Evolutionary conservation across 352 stramenopile genomes (phyloP).

Genomic region (Globisporangium yorkense): DNA sequence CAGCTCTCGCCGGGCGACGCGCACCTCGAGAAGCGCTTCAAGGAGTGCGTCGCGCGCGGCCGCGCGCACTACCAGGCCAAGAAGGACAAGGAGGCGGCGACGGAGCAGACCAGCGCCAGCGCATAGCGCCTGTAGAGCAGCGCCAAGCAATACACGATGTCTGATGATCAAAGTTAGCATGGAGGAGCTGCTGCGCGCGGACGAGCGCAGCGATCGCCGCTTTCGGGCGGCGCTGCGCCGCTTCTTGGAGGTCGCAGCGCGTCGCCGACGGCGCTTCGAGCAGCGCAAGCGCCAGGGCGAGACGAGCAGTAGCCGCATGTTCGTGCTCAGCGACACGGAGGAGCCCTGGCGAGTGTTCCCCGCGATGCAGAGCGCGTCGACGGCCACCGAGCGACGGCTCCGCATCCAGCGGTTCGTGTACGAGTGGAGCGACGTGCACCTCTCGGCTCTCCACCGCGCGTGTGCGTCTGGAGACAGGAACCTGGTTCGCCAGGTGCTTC

Average conservation of each 20-base stretch:
- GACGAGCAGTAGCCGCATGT: constrained; percentile 11
- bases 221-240: not conserved
- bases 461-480: constrained; percentile 20
- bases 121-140: constrained; percentile 4
- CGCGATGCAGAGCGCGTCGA: not conserved
- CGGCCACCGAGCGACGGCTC: constrained; percentile 12
- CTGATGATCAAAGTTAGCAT: not conserved
- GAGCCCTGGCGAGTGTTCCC: constrained; percentile 40
- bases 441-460: constrained; percentile 30
- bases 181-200: not conserved
- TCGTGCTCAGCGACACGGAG: constrained; percentile 18
- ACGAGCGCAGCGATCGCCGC: not conserved
- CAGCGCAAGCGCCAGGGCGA: not conserved
- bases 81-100: constrained; percentile 19
- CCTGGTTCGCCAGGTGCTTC: constrained; percentile 16
- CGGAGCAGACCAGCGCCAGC: constrained; percentile 1
- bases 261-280: constrained; percentile 6
- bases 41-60: constrained; percentile 69
- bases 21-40: constrained; percentile 75
- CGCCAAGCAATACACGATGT: not conserved
- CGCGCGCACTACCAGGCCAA: constrained; percentile 55
- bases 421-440: constrained; percentile 22
- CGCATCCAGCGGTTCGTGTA: constrained; percentile 21
- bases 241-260: not conserved
- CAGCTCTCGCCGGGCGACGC: constrained; percentile 69